Percentiles rank a stretch among this genome's conserved stretches.
Conservation (phyloP, 2,329 filamentous ascomycete genomes). For the Monosporascus cannonballus region DNA sequence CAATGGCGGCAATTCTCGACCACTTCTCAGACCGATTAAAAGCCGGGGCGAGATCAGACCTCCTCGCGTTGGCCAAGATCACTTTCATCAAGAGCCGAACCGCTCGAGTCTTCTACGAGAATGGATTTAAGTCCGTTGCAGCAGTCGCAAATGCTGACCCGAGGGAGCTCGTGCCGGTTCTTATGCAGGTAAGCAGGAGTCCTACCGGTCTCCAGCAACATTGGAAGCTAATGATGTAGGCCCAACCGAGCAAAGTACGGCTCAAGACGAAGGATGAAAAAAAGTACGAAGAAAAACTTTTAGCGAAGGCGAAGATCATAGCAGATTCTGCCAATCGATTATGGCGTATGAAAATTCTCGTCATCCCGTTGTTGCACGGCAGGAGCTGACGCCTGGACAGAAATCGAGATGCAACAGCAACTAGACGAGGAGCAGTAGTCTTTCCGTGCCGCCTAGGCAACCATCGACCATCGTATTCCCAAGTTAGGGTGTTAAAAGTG, state of each 20-base stretch:
- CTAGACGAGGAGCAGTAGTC: slow-evolving; percentile 34
- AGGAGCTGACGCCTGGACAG: slow-evolving; percentile 25
- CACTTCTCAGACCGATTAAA: slow-evolving; percentile 70
- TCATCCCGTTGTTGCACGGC: neutral
- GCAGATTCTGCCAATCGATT: slow-evolving; percentile 61
- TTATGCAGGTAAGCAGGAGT: slow-evolving; percentile 53
- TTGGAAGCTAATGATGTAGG: slow-evolving; percentile 32
- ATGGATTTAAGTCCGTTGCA: slow-evolving; percentile 63
- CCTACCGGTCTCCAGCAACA: neutral
- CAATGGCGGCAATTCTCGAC: slow-evolving; percentile 65
- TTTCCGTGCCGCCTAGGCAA: neutral
- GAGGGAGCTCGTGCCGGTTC: slow-evolving; percentile 61
- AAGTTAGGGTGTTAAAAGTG: neutral
- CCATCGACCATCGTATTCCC: no score
- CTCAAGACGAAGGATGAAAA: slow-evolving; percentile 50
- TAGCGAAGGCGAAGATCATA: slow-evolving; percentile 62
- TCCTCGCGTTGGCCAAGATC: slow-evolving; percentile 64
- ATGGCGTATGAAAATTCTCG: slow-evolving; percentile 49
- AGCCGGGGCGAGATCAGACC: slow-evolving; percentile 64
- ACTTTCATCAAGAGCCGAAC: slow-evolving; percentile 74
- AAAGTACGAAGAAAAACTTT: slow-evolving; percentile 57
- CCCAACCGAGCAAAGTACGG: slow-evolving; percentile 60
- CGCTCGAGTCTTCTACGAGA: slow-evolving; percentile 68
- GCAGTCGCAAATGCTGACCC: slow-evolving; percentile 64
- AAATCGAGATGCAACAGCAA: slow-evolving; percentile 45